Percentiles rank a stretch among this genome's conserved stretches.
Evolutionary conservation across 495 filamentous ascomycete species (phyloP).

Genomic region (Lasiosphaeria ovina): DNA sequence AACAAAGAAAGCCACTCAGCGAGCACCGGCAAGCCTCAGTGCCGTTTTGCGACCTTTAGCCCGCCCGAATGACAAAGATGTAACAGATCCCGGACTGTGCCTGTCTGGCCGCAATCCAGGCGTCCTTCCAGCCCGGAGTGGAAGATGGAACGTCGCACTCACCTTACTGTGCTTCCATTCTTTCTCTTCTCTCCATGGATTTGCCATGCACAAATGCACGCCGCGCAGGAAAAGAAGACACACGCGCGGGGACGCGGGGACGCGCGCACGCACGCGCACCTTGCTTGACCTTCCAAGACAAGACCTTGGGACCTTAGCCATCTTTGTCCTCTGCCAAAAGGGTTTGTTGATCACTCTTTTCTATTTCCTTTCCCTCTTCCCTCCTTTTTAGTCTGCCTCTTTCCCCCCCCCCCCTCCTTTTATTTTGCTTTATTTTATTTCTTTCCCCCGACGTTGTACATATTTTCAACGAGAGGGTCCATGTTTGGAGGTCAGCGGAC

Average conservation of each 20-base stretch:
- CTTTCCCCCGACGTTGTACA: too few species aligned
- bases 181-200: too few species aligned
- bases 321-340: conserved; percentile 15
- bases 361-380: conserved; percentile 2
- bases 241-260: too few species aligned
- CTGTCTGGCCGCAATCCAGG: conserved; percentile 20
- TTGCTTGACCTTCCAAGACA: background rate
- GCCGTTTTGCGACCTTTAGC: conserved; percentile 25
- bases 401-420: conserved; percentile 4
- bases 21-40: conserved; percentile 22
- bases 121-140: conserved; percentile 5
- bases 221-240: too few species aligned
- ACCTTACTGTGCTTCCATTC: too few species aligned
- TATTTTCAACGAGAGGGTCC: too few species aligned
- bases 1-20: conserved; percentile 21
- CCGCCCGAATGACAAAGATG: conserved; percentile 20
- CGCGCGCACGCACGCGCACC: background rate
- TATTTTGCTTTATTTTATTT: background rate
- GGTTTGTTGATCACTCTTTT: conserved; percentile 12
- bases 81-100: conserved; percentile 28
- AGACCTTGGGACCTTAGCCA: background rate
- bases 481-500: conserved; percentile 18
- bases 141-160: background rate
- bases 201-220: too few species aligned
- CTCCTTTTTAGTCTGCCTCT: conserved; percentile 9